phyloP scores from a whole-genome alignment of 345 rosid species.

The Conringia planisiliqua region DNA sequence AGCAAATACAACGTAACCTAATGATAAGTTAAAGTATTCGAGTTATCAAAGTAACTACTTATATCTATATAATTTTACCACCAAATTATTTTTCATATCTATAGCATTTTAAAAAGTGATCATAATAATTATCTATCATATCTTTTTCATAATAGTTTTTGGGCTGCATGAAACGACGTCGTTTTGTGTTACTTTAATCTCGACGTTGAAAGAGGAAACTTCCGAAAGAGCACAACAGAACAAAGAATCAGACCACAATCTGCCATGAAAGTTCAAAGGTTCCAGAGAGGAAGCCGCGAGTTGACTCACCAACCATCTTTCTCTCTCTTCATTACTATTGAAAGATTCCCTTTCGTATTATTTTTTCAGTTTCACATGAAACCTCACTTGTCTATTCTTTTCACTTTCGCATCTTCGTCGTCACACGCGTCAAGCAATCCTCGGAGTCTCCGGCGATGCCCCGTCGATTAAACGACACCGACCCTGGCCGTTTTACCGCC shows the following conservation, averaged over 20 bases:
- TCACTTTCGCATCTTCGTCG: constrained; percentile 20
- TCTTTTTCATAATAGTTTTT: too few relatives aligned
- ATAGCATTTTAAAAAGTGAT: too few relatives aligned
- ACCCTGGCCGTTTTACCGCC: constrained; percentile 55
- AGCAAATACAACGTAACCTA: too few relatives aligned
- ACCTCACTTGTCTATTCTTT: constrained; percentile 6
- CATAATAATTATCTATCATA: too few relatives aligned
- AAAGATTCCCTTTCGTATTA: constrained; percentile 8
- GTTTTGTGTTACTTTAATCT: neutral
- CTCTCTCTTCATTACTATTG: constrained; percentile 21
- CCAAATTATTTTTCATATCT: too few relatives aligned
- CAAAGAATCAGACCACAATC: neutral
- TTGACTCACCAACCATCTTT: constrained; percentile 33
- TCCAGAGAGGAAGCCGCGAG: constrained; percentile 23
- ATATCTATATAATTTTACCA: too few relatives aligned
- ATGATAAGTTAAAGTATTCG: too few relatives aligned
- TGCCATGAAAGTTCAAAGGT: constrained; percentile 31
- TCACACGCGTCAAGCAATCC: constrained; percentile 18
- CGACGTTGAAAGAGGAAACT: neutral
- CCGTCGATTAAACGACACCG: constrained; percentile 59
- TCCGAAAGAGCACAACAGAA: neutral
- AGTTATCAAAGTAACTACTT: too few relatives aligned
- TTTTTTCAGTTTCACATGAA: constrained; percentile 18
- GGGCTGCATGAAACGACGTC: constrained; percentile 1
- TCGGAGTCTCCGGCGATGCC: constrained; percentile 44